Base-by-base conservation (phyloP, 2,329 filamentous ascomycete genomes). In the Colletotrichum magnum region DNA sequence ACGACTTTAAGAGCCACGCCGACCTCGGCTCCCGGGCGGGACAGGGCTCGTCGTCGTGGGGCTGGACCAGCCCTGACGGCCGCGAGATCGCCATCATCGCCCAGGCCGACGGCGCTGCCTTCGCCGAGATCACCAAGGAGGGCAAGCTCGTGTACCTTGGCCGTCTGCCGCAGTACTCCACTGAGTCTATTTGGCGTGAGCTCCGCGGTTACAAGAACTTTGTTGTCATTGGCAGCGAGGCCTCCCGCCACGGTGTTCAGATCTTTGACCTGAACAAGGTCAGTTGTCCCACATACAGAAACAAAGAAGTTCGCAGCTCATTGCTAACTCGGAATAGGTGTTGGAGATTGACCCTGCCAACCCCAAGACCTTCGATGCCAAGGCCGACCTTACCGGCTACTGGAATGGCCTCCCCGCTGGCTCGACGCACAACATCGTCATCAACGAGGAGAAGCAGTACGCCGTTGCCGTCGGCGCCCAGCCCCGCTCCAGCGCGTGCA, bases 181-280 rank as follows among this genome's bases (percentile, higher is more conserved):
- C 70, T 73, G 12, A 72, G 72, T 26, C 69, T 26, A 64, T 74
- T 52, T 81, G 79, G 79, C 74, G 77, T 7, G 79, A 81, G 72
- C 77, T 81, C 66, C 74, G 76, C 15, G 74, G 75, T 2, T 80
- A 76, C 74, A 77, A 76, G 71, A 72, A 76, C 72, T 77, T 73
- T 68, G 67, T 77, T 32, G 71, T 80, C 54, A 77, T 81, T 28
- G 79, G 79, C 32, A 78, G 75, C 57, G 79, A 81, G 73, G 82
- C 84, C 5, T 71, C 73, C n/a, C 75, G 79, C 62, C 88, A 90
- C 73, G 85, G 86, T 32, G 83, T 90, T 26, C 88, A 90, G 77
- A 86, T 90, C 75, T 90, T 90, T 71, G 88, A 90, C 72, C 82
- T 89, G 84, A 85, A 58, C 79, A 4, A 70, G 58, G 68, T 66